A percentile compares a stretch with the other conserved stretches of the same genome.
These are phyloP conservation scores for Eucalyptus marginata DNA, from an alignment of 345 rosid species.

Conservation along the genomic window DNA sequence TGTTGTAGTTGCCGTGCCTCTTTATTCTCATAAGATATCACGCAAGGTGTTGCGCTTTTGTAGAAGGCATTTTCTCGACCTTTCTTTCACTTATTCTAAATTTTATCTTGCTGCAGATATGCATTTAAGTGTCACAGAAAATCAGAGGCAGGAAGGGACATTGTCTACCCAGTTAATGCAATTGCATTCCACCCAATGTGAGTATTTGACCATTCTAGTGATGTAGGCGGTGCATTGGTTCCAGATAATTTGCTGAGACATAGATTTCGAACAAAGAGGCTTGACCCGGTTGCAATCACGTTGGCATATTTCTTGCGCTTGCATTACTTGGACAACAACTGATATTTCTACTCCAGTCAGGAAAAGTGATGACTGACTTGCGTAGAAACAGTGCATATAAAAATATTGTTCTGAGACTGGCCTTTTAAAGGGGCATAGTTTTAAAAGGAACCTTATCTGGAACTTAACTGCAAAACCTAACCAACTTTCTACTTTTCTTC, in stretches of 20 bases:
- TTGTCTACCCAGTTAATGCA: slow-evolving; percentile 92
- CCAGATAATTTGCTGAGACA: neutral
- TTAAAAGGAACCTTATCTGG: neutral
- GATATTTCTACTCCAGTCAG: neutral
- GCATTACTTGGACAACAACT: neutral
- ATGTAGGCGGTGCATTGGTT: neutral
- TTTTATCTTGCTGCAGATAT: slow-evolving; percentile 39
- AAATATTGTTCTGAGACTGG: neutral
- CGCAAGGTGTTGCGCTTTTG: neutral
- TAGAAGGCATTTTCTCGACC: neutral
- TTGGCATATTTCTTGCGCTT: neutral
- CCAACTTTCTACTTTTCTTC: neutral
- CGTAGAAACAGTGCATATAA: neutral
- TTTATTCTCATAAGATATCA: neutral
- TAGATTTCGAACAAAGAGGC: neutral
- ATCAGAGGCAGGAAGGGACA: slow-evolving; percentile 94
- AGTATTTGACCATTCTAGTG: slow-evolving; percentile 15
- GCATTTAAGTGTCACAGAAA: slow-evolving; percentile 98
- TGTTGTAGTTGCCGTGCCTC: neutral
- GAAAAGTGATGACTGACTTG: neutral
- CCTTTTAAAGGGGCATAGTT: neutral
- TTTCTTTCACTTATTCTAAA: neutral
- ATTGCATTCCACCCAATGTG: slow-evolving; percentile 98
- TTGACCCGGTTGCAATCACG: neutral
- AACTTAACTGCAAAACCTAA: neutral